Evolutionary conservation across 78 protist genomes (phyloP).

Genomic region (Dictyostelium purpureum): DNA sequence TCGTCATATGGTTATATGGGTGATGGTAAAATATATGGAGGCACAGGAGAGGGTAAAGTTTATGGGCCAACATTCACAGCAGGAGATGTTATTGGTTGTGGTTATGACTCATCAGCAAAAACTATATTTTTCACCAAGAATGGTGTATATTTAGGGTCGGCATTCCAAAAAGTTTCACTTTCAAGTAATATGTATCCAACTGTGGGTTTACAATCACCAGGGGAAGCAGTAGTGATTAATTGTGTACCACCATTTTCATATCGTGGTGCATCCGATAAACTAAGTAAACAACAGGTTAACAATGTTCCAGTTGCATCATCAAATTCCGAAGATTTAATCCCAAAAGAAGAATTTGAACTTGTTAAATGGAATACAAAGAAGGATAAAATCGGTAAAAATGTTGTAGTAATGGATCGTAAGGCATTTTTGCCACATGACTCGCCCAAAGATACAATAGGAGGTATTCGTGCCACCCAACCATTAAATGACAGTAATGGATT

Average conservation of each 20-base stretch:
- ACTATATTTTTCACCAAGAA: conserved; percentile 52
- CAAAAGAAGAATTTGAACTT: conserved; percentile 44
- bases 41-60: neutral
- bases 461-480: conserved; percentile 50
- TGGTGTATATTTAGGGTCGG: conserved; percentile 29
- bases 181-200: conserved; percentile 44
- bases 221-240: conserved; percentile 41
- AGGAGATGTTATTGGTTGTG: conserved; percentile 72
- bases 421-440: conserved; percentile 16
- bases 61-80: conserved; percentile 27
- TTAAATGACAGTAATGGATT: conserved; percentile 12
- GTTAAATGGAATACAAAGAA: conserved; percentile 34
- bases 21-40: conserved; percentile 63
- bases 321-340: conserved; percentile 11
- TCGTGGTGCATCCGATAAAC: neutral
- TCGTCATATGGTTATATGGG: conserved; percentile 58
- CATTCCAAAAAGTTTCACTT: conserved; percentile 13
- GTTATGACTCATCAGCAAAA: conserved; percentile 15
- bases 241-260: conserved; percentile 35
- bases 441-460: conserved; percentile 26
- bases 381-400: neutral
- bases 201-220: conserved; percentile 40
- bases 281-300: neutral
- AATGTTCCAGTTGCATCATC: neutral
- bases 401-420: neutral